Base-by-base conservation (phyloP, 305 asterid genomes). In the Fraxinus dipetala region DNA sequence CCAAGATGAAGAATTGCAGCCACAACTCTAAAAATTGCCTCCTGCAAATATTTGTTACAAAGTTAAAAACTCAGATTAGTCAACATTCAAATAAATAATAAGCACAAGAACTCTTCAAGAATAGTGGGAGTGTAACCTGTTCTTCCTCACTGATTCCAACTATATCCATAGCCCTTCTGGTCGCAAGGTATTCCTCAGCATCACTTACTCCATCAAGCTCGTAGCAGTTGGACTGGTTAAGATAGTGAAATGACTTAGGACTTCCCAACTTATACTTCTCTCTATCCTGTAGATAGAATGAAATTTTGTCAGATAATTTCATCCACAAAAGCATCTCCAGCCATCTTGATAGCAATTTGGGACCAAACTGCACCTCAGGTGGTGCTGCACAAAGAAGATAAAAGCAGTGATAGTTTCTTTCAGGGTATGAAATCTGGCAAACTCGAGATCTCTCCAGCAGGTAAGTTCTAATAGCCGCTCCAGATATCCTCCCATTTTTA, bases 1-100 rank as follows among this genome's bases (percentile, higher is more conserved):
- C 97, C 97, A 14, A 93, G 95, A 88, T 93, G 97, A 84, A 93
- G 97, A 89, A 93, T 89, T 51, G 97, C 88, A 81, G 97, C 97
- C 72, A 92, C 92, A 74, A 91, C 88, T 86, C 97, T 91, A 88
- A 93, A 93, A 87, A 93, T 92, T 84, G 97, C 94, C 76, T 93
- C 97, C 97, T 93, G 92, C 36, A 72, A 36, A 26, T 11, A 72
- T 79, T 74, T 72, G 69, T 48, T 35, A 30, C 73, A 61, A 40
- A 38, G 38, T 34, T 73, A 45, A 61, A 59, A 56, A 56, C 67
- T 7, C 67, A 56, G 67, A 56, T 6, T 34, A 79, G 22, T 38
- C 20, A 28, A 51, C 18, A 18, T 20, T 30, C 45, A 45, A 61
- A n/a, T 75, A 20, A n/a, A 30, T 63, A 18, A 45, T 2, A 59